Percentiles rank a stretch among this genome's conserved stretches.
Evolutionary conservation across 805 yeast genomes (phyloP).

Genomic region (Cyberlindnera veronae): DNA sequence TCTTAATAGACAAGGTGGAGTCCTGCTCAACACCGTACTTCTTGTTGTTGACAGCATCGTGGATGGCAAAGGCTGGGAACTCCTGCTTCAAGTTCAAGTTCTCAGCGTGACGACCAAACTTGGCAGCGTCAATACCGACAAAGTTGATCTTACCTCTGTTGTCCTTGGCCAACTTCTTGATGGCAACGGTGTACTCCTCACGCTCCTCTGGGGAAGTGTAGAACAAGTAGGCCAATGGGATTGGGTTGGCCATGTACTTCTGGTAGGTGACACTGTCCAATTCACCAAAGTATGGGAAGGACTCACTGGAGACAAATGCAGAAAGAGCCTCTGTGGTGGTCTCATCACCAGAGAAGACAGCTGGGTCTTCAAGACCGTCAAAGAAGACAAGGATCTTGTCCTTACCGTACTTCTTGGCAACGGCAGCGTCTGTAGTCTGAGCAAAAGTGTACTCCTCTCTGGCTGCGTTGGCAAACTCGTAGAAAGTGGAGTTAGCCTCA

Average conservation of each 20-base stretch:
- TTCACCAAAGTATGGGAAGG: slow-evolving; percentile 85
- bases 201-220: slow-evolving; percentile 68
- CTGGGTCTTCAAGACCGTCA: slow-evolving; percentile 31
- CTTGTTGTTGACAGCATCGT: slow-evolving; percentile 60
- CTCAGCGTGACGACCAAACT: slow-evolving; percentile 83
- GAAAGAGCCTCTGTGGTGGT: slow-evolving; percentile 22
- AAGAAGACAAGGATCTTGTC: slow-evolving; percentile 30
- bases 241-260: slow-evolving; percentile 62
- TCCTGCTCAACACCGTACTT: slow-evolving; percentile 78
- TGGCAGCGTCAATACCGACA: slow-evolving; percentile 81
- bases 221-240: slow-evolving; percentile 88
- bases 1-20: slow-evolving; percentile 44
- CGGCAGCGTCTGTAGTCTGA: slow-evolving; percentile 38
- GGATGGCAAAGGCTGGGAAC: slow-evolving; percentile 89
- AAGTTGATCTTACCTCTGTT: slow-evolving; percentile 79
- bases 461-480: slow-evolving; percentile 54
- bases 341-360: slow-evolving; percentile 29
- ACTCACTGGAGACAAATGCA: slow-evolving; percentile 45
- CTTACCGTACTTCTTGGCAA: slow-evolving; percentile 33
- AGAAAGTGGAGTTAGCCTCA: slow-evolving; percentile 54
- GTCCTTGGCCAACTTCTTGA: slow-evolving; percentile 65
- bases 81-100: slow-evolving; percentile 78
- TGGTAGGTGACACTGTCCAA: slow-evolving; percentile 76
- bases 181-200: slow-evolving; percentile 45
- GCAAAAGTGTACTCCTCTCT: slow-evolving; percentile 67